Conservation (phyloP, 2,329 filamentous ascomycete species). For the Aureobasidium sp. region DNA sequence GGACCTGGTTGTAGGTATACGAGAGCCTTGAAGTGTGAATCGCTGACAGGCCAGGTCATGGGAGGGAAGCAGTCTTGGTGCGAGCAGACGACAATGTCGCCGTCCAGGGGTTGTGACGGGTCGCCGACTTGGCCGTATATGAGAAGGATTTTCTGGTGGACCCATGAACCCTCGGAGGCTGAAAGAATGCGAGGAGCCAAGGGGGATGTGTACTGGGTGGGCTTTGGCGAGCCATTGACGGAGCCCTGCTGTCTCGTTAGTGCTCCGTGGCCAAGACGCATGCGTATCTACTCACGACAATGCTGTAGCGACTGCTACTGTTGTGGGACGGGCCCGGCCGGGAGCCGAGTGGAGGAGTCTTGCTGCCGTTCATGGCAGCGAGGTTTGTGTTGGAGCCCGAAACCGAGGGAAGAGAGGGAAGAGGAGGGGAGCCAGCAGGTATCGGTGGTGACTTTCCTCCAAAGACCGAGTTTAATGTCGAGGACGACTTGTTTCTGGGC, state of each 20-base stretch:
- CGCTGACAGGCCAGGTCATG: constrained; percentile 77
- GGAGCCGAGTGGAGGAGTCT: constrained; percentile 33
- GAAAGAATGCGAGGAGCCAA: constrained; percentile 77
- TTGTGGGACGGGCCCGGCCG: constrained; percentile 21
- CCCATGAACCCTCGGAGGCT: constrained; percentile 75
- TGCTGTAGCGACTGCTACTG: constrained; percentile 52
- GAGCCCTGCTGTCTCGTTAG: constrained; percentile 25
- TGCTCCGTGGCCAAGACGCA: neutral
- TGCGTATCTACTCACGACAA: constrained; percentile 29
- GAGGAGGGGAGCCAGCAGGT: constrained; percentile 59
- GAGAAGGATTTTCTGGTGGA: constrained; percentile 83
- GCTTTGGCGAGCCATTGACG: constrained; percentile 36
- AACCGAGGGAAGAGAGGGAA: constrained; percentile 31
- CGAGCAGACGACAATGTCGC: constrained; percentile 69
- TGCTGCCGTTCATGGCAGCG: constrained; percentile 45
- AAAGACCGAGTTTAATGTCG: constrained; percentile 52
- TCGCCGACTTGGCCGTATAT: constrained; percentile 78
- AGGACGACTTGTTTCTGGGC: constrained; percentile 57
- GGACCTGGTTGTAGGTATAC: constrained; percentile 86
- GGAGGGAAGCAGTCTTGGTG: constrained; percentile 80
- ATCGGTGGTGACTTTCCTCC: constrained; percentile 68
- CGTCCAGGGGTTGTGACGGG: constrained; percentile 63
- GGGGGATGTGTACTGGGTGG: constrained; percentile 54
- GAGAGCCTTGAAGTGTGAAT: constrained; percentile 86
- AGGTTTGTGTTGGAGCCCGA: constrained; percentile 46